These are phyloP conservation scores for Eucalyptus fibrosa DNA, from an alignment of 345 rosid species.

Conservation along the genomic window DNA sequence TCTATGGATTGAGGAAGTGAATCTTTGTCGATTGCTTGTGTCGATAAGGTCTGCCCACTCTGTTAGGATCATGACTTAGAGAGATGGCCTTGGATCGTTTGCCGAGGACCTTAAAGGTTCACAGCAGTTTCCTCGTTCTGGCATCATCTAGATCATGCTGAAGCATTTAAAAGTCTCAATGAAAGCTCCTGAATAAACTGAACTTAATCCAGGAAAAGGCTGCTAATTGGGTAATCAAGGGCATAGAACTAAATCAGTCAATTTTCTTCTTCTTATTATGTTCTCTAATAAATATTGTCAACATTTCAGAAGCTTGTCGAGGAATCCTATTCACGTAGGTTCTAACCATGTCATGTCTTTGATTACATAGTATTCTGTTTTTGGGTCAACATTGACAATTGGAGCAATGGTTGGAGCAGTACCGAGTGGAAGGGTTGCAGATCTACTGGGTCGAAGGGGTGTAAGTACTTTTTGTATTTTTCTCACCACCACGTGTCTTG, in stretches of 20 bases:
- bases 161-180: background rate
- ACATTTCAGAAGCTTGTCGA: background rate
- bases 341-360: background rate
- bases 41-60: background rate
- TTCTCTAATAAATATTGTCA: background rate
- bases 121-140: background rate
- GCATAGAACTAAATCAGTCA: background rate
- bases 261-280: background rate
- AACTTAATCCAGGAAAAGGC: background rate
- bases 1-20: background rate
- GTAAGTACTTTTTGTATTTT: background rate
- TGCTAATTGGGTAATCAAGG: background rate
- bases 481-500: background rate
- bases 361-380: slow-evolving; percentile 10
- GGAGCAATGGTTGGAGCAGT: slow-evolving; percentile 18
- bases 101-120: background rate
- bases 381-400: slow-evolving; percentile 15
- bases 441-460: slow-evolving; percentile 8
- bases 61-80: background rate
- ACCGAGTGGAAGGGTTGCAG: slow-evolving; percentile 17
- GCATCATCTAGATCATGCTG: background rate
- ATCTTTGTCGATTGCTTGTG: background rate
- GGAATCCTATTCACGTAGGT: background rate
- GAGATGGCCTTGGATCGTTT: background rate
- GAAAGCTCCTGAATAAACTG: background rate